Evolutionary conservation across 805 yeast species (phyloP), one percentile per base, ranked within the genome.

Genomic region (Kuraishia hungarica): DNA sequence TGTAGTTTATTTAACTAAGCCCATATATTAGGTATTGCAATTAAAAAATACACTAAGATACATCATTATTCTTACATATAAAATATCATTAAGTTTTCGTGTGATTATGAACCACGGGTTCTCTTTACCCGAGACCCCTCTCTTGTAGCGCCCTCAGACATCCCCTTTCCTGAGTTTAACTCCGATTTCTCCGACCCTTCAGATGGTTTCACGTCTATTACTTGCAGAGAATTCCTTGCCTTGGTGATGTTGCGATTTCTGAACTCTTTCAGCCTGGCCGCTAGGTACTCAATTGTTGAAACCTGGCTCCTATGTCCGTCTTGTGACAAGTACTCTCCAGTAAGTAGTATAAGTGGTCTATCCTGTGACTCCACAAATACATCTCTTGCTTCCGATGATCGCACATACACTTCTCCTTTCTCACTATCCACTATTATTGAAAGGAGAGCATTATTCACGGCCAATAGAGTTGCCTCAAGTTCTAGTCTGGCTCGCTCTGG

Each of bases 301-400:
- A 23, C 24, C 1, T n/a, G 35, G 11, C 48, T 39, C 19, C 43
- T 35, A 3, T 35, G 43, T 15, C 17, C 17, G 17, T 17, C 17
- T 4, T 15, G 5, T 35, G 43, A 35, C n/a, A 35, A 35, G n/a
- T 13, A 13, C 17, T 35, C 43, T 35, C n/a, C n/a, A 35, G 10
- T 28, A 11, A 56, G 39, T 2, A 57, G 21, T 7, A 39, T 28
- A 11, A 63, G 54, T 13, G 61, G 60, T n/a, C 23, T 54, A 23
- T 63, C 66, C 26, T 57, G 58, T 19, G 56, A 51, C 5, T 57
- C 54, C n/a, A 64, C 55, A 47, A 49, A 57, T 2, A 65, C 54
- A 22, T 62, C 65, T 20, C 65, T 48, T 1, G 62, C 54, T 21
- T 51, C 53, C 2, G 39, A 23, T 10, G 62, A 57, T 11, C 2